Conservation (phyloP, 345 rosid species). For the Alliaria petiolata region DNA sequence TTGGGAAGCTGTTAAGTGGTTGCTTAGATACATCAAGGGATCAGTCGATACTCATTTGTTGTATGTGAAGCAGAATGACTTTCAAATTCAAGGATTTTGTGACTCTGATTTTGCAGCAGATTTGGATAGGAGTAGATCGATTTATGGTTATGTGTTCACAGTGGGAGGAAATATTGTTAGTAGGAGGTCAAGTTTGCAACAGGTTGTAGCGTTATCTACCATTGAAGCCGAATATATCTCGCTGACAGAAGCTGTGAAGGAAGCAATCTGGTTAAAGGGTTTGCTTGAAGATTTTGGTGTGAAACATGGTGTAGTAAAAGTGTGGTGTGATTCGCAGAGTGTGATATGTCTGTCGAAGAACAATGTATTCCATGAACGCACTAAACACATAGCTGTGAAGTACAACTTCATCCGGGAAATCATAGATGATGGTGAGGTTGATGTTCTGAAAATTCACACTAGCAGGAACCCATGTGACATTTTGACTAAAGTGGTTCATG, state of each 20-base stretch:
- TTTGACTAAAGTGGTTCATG: background rate
- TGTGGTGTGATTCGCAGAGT: background rate
- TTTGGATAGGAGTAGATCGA: background rate
- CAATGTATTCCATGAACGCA: background rate
- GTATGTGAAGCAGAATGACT: too few species aligned
- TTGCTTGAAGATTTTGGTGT: too few species aligned
- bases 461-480: background rate
- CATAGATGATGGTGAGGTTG: background rate
- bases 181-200: background rate
- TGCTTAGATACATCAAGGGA: too few species aligned
- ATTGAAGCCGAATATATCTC: too few species aligned
- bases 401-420: background rate
- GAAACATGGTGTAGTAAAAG: too few species aligned
- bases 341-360: background rate
- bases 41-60: too few species aligned
- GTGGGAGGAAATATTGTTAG: background rate
- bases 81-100: too few species aligned
- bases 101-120: too few species aligned
- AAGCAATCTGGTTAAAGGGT: too few species aligned
- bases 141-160: background rate
- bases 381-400: background rate
- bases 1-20: too few species aligned
- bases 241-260: too few species aligned
- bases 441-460: background rate
- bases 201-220: background rate